Conservation (phyloP, 2,329 filamentous ascomycete genomes). For the Aspergillus neotritici region DNA sequence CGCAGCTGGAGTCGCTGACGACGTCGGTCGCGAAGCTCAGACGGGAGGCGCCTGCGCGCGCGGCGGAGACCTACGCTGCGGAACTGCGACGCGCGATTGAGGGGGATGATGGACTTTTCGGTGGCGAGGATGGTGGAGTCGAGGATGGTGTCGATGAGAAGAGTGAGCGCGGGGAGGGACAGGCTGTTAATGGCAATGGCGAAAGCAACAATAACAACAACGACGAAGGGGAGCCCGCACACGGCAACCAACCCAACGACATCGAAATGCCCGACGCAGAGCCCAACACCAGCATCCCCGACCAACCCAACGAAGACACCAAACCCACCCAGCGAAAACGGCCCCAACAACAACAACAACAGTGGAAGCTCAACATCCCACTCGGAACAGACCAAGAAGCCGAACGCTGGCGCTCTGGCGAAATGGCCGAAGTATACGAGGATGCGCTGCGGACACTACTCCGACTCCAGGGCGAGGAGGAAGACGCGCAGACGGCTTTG, state of each 20-base stretch:
- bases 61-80: slow-evolving; percentile 37
- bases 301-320: neutral
- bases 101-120: slow-evolving; percentile 57
- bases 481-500: slow-evolving; percentile 22
- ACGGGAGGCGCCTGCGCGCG: slow-evolving; percentile 39
- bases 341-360: slow-evolving; percentile 2
- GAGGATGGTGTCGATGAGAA: slow-evolving; percentile 20
- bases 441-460: slow-evolving; percentile 35
- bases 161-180: slow-evolving; percentile 5
- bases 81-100: slow-evolving; percentile 30
- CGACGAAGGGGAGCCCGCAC: neutral
- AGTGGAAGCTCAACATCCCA: slow-evolving; percentile 30
- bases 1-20: slow-evolving; percentile 44
- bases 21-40: slow-evolving; percentile 44
- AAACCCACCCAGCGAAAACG: neutral
- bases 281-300: neutral
- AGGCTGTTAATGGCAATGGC: too few relatives aligned
- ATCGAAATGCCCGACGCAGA: slow-evolving; percentile 16
- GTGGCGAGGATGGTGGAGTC: slow-evolving; percentile 47
- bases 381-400: slow-evolving; percentile 30
- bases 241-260: slow-evolving; percentile 3
- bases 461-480: slow-evolving; percentile 34
- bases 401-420: slow-evolving; percentile 38
- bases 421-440: slow-evolving; percentile 40
- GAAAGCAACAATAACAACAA: neutral